Evolutionary conservation across 106 monocot genomes (phyloP), one percentile per base, ranked within the genome.

Genomic region (Cymbidium sinense): DNA sequence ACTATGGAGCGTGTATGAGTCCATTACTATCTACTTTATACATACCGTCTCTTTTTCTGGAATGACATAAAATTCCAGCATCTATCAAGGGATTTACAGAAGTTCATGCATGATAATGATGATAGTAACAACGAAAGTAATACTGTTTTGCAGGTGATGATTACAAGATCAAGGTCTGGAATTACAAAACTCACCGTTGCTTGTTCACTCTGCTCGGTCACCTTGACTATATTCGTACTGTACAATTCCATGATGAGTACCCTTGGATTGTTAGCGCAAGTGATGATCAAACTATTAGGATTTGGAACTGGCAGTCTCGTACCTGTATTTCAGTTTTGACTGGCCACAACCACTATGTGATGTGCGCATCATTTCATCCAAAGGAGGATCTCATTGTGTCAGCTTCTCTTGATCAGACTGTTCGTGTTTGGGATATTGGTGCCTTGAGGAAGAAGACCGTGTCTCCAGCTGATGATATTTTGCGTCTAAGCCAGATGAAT

Each of bases 91-190:
- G 47, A 47, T 47, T 47, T 47, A 47, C 47, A 47, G 47, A 13
- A 47, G 47, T 47, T 47, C 13, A 13, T 47, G 11, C 47, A 47
- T 47, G 47, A 47, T 47, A 31, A 67, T 67, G 15, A 29, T 67
- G 33, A 67, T 17, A 67, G 13, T 33, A 67, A 67, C 33, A 67
- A 58, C 1, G 13, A 33, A 67, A 67, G n/a, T 67, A 67, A 67
- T 67, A 0, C 13, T 44, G 9, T 62, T 47, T 86, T 86, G 30
- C 82, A 91, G 91, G 91, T 21, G 91, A 91, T 84, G 88, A 91
- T 72, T 88, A 88, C 80, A 91, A 91, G 82, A 91, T 91, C 70
- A 91, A 91, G 80, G 91, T 91, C 17, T 91, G 86, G 91, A 91
- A 91, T 70, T 88, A 91, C 51, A 91, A 91, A 80, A 88, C 79